Percentiles rank a stretch among this genome's conserved stretches.
Evolutionary conservation across 2,329 filamentous ascomycete species (phyloP).

Genomic region (Fonsecaea nubica): DNA sequence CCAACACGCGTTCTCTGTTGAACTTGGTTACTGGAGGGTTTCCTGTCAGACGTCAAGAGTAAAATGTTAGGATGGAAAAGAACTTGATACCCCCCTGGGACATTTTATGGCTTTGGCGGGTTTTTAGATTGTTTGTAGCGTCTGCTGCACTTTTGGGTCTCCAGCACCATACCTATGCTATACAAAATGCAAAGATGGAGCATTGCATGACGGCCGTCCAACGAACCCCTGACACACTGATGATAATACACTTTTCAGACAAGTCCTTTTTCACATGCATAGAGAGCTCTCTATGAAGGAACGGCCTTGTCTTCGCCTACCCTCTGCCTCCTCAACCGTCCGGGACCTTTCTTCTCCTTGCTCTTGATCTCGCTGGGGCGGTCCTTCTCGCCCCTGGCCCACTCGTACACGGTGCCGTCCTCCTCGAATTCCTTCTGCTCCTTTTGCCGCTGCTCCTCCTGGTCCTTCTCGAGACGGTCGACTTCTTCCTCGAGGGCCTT

Average conservation of each 20-base stretch:
- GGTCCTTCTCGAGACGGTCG: slow-evolving; percentile 50
- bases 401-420: slow-evolving; percentile 38
- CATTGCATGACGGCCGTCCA: background rate
- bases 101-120: background rate
- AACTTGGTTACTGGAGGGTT: background rate
- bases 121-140: background rate
- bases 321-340: slow-evolving; percentile 33
- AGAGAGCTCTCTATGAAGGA: background rate
- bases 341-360: slow-evolving; percentile 39
- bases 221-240: background rate
- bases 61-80: background rate
- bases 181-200: background rate
- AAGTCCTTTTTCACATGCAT: background rate
- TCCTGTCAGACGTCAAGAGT: background rate
- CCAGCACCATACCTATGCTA: background rate
- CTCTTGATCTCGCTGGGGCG: slow-evolving; percentile 35
- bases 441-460: slow-evolving; percentile 61
- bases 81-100: slow-evolving; percentile 1
- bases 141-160: background rate
- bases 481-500: slow-evolving; percentile 70
- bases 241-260: slow-evolving; percentile 11
- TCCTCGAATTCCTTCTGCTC: slow-evolving; percentile 43
- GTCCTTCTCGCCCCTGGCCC: slow-evolving; percentile 39
- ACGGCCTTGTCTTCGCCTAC: slow-evolving; percentile 34
- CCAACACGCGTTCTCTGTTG: background rate